Evolutionary conservation across 176 grass and related monocot genomes (phyloP).

Genomic region (Carex pumila): DNA sequence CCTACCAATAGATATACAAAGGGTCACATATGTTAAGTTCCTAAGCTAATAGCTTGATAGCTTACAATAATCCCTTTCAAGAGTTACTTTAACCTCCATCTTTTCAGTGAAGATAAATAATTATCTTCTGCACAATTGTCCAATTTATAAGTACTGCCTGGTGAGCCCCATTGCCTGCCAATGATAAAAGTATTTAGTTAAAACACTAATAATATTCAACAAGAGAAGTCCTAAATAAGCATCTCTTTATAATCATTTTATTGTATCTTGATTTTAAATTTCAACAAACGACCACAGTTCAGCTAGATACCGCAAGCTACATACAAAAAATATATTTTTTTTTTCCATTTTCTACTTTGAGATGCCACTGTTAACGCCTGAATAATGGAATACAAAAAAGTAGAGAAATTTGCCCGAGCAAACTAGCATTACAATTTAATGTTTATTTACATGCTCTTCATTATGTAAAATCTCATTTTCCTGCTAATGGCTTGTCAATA

Average conservation of each 20-base stretch:
- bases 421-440: neutral
- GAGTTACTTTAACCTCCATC: neutral
- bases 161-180: neutral
- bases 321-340: neutral
- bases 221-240: neutral
- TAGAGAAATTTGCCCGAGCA: neutral
- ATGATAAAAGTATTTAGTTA: neutral
- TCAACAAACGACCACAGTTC: neutral
- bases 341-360: neutral
- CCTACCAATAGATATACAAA: conserved; percentile 13
- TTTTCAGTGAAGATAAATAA: neutral
- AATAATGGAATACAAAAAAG: conserved; percentile 1
- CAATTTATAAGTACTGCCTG: neutral
- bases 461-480: neutral
- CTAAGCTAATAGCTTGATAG: conserved; percentile 8
- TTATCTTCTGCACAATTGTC: neutral
- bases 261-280: neutral
- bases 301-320: neutral
- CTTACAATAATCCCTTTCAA: neutral
- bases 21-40: conserved; percentile 5
- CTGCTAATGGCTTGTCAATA: neutral
- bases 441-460: neutral
- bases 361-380: neutral
- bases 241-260: neutral
- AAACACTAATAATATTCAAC: neutral